A percentile compares a stretch with the other conserved stretches of the same genome.
phyloP scores from a whole-genome alignment of 2,329 filamentous ascomycete genomes.

The Cladosporium sp. region DNA sequence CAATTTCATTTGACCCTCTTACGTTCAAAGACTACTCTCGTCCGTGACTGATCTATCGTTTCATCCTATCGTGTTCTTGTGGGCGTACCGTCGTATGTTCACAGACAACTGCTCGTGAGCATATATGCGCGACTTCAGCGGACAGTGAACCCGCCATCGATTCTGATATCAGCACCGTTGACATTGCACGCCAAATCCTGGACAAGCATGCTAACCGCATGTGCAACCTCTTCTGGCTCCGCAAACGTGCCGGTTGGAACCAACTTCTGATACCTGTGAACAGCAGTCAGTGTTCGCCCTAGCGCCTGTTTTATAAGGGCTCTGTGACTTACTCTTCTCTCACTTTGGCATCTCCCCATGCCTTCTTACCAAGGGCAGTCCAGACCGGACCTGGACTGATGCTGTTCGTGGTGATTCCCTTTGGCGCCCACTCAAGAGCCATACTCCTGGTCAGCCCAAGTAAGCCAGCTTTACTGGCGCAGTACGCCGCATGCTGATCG shows the following conservation, averaged over 20 bases:
- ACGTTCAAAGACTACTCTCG: background rate
- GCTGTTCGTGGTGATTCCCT: conserved; percentile 51
- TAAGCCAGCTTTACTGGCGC: conserved; percentile 51
- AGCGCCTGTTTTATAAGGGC: background rate
- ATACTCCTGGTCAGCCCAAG: conserved; percentile 49
- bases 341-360: conserved; percentile 34
- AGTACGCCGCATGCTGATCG: conserved; percentile 50
- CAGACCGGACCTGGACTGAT: conserved; percentile 51
- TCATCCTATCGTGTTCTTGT: background rate
- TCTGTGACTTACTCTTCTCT: conserved; percentile 26
- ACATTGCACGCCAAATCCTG: conserved; percentile 40
- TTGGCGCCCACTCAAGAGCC: conserved; percentile 51
- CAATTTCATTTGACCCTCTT: background rate
- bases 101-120: background rate
- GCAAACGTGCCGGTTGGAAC: conserved; percentile 37
- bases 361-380: conserved; percentile 48
- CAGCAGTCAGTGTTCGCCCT: background rate
- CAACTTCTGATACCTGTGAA: conserved; percentile 26
- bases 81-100: background rate
- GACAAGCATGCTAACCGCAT: conserved; percentile 61
- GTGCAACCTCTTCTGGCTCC: conserved; percentile 59
- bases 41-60: background rate
- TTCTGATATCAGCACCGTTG: conserved; percentile 42
- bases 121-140: conserved; percentile 10
- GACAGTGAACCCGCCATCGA: conserved; percentile 39